These are phyloP conservation scores for Nitzschia inconspicua DNA, from an alignment of 108 stramenopile genomes.

Conservation along the genomic window DNA sequence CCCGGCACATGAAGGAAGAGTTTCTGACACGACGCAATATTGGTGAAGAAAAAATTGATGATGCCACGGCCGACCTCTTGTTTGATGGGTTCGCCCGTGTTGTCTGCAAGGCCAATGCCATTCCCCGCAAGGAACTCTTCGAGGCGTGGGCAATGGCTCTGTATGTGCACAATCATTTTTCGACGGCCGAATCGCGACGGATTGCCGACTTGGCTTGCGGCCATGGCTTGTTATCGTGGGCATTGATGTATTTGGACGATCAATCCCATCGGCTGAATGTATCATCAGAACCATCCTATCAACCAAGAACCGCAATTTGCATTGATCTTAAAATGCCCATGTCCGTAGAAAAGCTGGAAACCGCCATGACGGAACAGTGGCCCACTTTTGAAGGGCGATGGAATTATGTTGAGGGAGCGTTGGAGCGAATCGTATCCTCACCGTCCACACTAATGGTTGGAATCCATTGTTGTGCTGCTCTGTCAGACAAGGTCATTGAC, in stretches of 20 bases:
- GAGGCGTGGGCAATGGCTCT: constrained; percentile 67
- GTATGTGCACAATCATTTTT: constrained; percentile 49
- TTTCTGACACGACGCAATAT: too few relatives aligned
- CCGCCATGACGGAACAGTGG: constrained; percentile 37
- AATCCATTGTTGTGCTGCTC: constrained; percentile 55
- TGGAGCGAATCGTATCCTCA: constrained; percentile 43
- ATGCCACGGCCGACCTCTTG: too few relatives aligned
- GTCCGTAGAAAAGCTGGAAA: constrained; percentile 44
- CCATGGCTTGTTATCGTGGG: constrained; percentile 67
- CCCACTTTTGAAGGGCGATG: constrained; percentile 33
- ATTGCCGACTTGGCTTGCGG: constrained; percentile 57
- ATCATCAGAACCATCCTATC: not conserved
- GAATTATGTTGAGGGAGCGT: constrained; percentile 55
- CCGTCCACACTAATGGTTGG: constrained; percentile 46
- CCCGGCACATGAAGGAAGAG: too few relatives aligned
- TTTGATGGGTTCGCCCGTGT: constrained; percentile 55
- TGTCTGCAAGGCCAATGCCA: constrained; percentile 38
- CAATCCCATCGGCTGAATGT: too few relatives aligned
- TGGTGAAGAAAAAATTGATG: too few relatives aligned
- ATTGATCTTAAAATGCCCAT: constrained; percentile 55
- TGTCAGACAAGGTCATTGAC: constrained; percentile 48
- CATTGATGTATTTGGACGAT: constrained; percentile 45
- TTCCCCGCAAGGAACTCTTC: constrained; percentile 69
- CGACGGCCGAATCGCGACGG: constrained; percentile 4
- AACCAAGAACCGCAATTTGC: constrained; percentile 41